Evolutionary conservation across 1,139 yeast genomes (phyloP), one percentile per base, ranked within the genome.

Genomic region (Yamadazyma blattariae): DNA sequence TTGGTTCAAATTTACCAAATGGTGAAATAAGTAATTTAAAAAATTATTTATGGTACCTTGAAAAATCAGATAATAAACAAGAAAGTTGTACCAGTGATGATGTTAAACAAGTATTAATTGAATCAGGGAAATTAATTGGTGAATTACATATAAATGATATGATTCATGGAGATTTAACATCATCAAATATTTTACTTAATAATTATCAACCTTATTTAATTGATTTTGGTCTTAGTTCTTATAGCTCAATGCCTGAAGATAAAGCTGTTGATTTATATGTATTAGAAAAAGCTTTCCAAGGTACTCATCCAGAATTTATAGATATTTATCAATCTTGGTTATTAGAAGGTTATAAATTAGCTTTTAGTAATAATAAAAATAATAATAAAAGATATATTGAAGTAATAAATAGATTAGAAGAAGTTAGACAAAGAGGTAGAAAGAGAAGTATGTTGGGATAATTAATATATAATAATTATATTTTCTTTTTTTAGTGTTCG

Each of bases 181-280:
- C 94, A 18, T 89, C 97, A 0, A 94, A 94, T 52, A 76, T 90
- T 20, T 73, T 94, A 32, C 56, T 90, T 9, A 36, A 40, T 13
- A 34, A 30, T 2, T 59, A 60, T 51, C 55, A 49, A 7, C 88
- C 95, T 0, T 75, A 71, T 28, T 61, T 92, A 50, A 94, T 94
- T 40, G 99, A 94, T 53, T 92, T 94, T 61, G 99, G 99, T 0
- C 70, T 94, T 14, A 79, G 86, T 5, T 78, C 89, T n/a, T 80
- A 81, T 39, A 80, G 95, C 1, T 74, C 77, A 0, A 55, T 88
- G 43, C 74, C 86, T 0, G 98, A 94, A 51, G 97, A 92, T 54
- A 89, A 88, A 56, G 97, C 98, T 2, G 98, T 94, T 12, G 99
- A 94, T 57, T 59, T 94, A 40, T 94, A 92, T 52, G 97, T 94